phyloP scores from a whole-genome alignment of 2,329 filamentous ascomycete genomes.

The Paracamarosporium sp. region DNA sequence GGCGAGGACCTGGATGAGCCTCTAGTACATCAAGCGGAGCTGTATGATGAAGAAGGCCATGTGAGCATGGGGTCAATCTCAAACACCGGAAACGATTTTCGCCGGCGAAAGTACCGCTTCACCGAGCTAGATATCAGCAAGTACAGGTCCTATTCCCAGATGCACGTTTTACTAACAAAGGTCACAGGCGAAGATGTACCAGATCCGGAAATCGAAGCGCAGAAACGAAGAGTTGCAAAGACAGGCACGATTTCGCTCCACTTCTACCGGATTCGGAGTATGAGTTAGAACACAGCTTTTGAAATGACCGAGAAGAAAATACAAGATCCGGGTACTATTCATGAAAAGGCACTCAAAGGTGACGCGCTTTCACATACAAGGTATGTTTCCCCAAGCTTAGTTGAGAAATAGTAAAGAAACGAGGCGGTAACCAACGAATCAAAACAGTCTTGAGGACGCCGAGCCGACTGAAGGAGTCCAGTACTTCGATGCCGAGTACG shows the following conservation, averaged over 20 bases:
- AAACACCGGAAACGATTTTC: slow-evolving; percentile 3
- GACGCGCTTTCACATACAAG: slow-evolving; percentile 14
- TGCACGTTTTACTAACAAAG: neutral
- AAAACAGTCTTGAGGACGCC: slow-evolving; percentile 1
- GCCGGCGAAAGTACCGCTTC: slow-evolving; percentile 22
- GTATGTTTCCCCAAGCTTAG: slow-evolving; percentile 8
- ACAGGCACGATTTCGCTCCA: slow-evolving; percentile 21
- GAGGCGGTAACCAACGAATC: slow-evolving; percentile 8
- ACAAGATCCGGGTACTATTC: slow-evolving; percentile 20
- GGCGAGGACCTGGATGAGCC: slow-evolving; percentile 18
- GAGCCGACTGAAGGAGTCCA: slow-evolving; percentile 7
- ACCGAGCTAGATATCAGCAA: slow-evolving; percentile 14
- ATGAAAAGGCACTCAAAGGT: slow-evolving; percentile 25
- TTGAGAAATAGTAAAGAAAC: neutral
- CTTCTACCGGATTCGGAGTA: slow-evolving; percentile 17
- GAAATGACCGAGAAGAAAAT: slow-evolving; percentile 16
- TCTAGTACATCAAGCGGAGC: slow-evolving; percentile 9
- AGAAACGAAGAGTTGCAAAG: slow-evolving; percentile 7
- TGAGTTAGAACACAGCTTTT: neutral
- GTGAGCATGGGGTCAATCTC: slow-evolving; percentile 11
- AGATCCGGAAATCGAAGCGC: neutral
- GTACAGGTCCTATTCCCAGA: slow-evolving; percentile 6
- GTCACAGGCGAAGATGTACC: slow-evolving; percentile 6
- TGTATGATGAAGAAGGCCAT: slow-evolving; percentile 8
- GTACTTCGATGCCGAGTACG: slow-evolving; percentile 10